Evolutionary conservation across 371 early-diverging fungal genomes (phyloP), one percentile per base, ranked within the genome.

Genomic region (Circinella umbellata): DNA sequence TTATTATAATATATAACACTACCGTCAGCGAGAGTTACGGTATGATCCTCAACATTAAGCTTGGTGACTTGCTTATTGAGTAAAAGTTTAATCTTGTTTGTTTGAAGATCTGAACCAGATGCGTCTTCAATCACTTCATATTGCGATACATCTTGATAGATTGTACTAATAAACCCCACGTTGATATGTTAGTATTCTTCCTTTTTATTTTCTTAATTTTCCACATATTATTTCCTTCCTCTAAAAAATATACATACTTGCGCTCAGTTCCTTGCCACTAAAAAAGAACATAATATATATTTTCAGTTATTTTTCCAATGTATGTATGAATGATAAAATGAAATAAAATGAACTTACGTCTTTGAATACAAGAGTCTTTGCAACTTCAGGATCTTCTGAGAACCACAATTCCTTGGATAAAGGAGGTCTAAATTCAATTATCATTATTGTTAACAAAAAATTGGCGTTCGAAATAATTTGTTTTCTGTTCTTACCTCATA

Each of bases 361-460:
- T 67, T 87, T 89, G 74, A 91, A 93, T 10, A 74, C 66, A 34
- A 92, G 84, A 20, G 77, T 80, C 54, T 83, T 72, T 54, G 79
- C 79, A 13, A 81, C 80, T 14, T 80, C 76, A 35, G 79, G 76
- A 46, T 85, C 84, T 54, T 85, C 87, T 66, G 86, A 85, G 77
- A 88, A 86, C 93, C 93, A 93, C 71, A 93, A 80, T 72, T 93
- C 93, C 75, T 93, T 93, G 55, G 89, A 88, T 76, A 93, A 79
- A 46, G 89, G 90, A 47, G 90, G 89, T 64, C 82, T 81, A 64
- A 27, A 62, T 14, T 53, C n/a, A 60, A 7, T 13, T 60, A 11
- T 60, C 18, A 34, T 11, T 18, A 36, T 18, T n/a, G 71, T 42
- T 73, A 77, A 51, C 8, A n/a, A 61, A 42, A 42, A 42, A 42